A percentile compares a stretch with the other conserved stretches of the same genome.
These are phyloP conservation scores for Fraxinus pennsylvanica DNA, from an alignment of 257 asterid genomes.

Conservation along the genomic window DNA sequence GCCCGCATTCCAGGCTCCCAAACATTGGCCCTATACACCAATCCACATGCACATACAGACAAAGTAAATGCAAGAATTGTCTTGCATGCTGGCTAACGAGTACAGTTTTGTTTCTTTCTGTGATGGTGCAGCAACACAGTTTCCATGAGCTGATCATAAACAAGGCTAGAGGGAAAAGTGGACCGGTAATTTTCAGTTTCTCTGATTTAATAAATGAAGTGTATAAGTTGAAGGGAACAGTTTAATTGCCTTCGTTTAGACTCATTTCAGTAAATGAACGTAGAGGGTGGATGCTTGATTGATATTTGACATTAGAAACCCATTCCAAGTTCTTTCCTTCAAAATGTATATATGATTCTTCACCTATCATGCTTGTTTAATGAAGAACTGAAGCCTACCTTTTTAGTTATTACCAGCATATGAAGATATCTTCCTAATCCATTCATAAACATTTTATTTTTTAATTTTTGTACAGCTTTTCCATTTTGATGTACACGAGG, in stretches of 20 bases:
- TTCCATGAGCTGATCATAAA: constrained; percentile 91
- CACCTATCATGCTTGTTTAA: not conserved
- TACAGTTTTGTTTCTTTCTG: constrained; percentile 16
- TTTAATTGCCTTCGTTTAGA: not conserved
- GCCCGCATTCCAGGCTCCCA: not conserved
- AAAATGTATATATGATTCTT: not conserved
- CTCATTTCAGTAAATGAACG: not conserved
- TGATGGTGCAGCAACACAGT: constrained; percentile 79
- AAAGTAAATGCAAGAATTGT: not conserved
- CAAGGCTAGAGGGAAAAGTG: constrained; percentile 99
- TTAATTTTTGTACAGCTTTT: constrained; percentile 62
- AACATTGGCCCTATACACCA: not conserved
- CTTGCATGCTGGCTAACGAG: constrained; percentile 1
- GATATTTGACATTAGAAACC: not conserved
- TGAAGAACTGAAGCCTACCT: not conserved
- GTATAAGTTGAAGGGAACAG: not conserved
- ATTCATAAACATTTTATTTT: not conserved
- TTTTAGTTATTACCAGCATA: not conserved
- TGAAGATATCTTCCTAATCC: not conserved
- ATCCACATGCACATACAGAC: not conserved
- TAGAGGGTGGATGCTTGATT: not conserved
- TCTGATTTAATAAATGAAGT: constrained; percentile 14
- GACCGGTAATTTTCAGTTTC: constrained; percentile 74
- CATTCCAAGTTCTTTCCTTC: not conserved
- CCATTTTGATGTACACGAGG: constrained; percentile 99